A percentile compares a stretch with the other conserved stretches of the same genome.
These are phyloP conservation scores for Emergomyces africanus DNA, from an alignment of 2,329 filamentous ascomycete genomes.

Conservation along the genomic window DNA sequence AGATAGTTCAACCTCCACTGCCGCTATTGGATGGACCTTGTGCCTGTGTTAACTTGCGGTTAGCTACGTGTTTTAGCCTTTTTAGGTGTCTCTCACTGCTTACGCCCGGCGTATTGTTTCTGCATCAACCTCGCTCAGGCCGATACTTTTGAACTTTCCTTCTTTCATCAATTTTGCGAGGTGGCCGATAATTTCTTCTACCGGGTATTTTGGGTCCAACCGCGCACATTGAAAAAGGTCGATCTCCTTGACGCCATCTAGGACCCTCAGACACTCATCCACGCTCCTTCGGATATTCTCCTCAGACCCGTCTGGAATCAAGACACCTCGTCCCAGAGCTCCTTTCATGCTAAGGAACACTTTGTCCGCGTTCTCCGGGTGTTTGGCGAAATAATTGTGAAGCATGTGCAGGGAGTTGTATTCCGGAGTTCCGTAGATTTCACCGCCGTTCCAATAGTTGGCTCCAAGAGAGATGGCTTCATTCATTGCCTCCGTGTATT, in stretches of 20 bases:
- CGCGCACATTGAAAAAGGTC: conserved; percentile 46
- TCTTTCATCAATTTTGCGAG: conserved; percentile 21
- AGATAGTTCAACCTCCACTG: conserved; percentile 49
- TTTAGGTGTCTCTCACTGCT: conserved; percentile 1
- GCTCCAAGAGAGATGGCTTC: conserved; percentile 31
- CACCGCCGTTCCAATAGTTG: conserved; percentile 21
- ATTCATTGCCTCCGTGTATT: conserved; percentile 34
- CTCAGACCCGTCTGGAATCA: conserved; percentile 35
- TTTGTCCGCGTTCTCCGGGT: conserved; percentile 18
- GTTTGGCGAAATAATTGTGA: conserved; percentile 15
- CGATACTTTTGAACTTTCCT: conserved; percentile 26
- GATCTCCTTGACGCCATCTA: conserved; percentile 41
- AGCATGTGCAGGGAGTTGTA: conserved; percentile 19
- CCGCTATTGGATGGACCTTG: conserved; percentile 42
- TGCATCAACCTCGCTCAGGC: conserved; percentile 24
- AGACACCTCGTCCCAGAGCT: conserved; percentile 17
- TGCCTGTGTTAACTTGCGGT: conserved; percentile 16
- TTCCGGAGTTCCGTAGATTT: conserved; percentile 20
- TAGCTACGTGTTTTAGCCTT: neutral
- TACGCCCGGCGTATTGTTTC: conserved; percentile 30
- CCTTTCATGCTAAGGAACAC: conserved; percentile 17
- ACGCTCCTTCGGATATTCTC: conserved; percentile 41
- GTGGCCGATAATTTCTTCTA: conserved; percentile 30
- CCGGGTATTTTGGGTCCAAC: conserved; percentile 37
- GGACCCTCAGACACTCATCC: conserved; percentile 37